Percentiles rank a stretch among this genome's conserved stretches.
Evolutionary conservation across 2,329 filamentous ascomycete species (phyloP).

Genomic region (Diaporthe sp.): DNA sequence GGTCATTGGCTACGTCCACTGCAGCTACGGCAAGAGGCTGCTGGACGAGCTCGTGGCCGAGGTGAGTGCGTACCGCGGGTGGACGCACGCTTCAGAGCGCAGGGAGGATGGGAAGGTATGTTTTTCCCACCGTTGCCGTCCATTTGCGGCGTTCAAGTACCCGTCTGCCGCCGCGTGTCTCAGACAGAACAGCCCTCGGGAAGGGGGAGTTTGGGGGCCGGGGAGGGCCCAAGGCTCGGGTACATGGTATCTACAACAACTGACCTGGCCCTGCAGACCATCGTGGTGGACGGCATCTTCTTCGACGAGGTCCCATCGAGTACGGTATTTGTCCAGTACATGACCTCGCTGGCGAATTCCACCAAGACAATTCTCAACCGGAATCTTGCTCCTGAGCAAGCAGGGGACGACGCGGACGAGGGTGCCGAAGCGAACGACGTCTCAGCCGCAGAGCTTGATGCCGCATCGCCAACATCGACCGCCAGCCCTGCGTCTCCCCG

Average conservation of each 20-base stretch:
- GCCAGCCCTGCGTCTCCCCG: constrained; percentile 21
- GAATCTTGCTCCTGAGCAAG: constrained; percentile 14
- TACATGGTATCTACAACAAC: background rate
- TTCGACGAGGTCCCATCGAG: constrained; percentile 61
- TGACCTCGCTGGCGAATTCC: constrained; percentile 44
- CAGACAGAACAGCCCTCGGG: background rate
- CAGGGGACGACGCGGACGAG: background rate
- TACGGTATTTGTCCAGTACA: constrained; percentile 43
- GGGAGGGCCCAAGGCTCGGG: background rate
- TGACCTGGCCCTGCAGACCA: constrained; percentile 41
- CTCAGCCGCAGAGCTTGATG: constrained; percentile 8
- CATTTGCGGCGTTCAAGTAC: background rate
- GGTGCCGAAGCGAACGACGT: background rate
- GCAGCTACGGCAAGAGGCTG: constrained; percentile 48
- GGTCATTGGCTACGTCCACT: constrained; percentile 51
- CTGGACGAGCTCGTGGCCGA: constrained; percentile 50
- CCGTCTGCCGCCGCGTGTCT: constrained; percentile 1
- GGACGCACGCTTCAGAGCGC: constrained; percentile 49
- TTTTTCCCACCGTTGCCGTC: background rate
- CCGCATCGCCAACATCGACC: constrained; percentile 22
- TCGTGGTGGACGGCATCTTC: constrained; percentile 62
- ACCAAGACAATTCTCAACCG: constrained; percentile 40
- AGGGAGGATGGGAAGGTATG: constrained; percentile 38
- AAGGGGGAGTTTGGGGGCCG: background rate
- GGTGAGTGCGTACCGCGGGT: constrained; percentile 60